Base-by-base conservation (phyloP, 75 land plant species). In the Pinus taeda region DNA sequence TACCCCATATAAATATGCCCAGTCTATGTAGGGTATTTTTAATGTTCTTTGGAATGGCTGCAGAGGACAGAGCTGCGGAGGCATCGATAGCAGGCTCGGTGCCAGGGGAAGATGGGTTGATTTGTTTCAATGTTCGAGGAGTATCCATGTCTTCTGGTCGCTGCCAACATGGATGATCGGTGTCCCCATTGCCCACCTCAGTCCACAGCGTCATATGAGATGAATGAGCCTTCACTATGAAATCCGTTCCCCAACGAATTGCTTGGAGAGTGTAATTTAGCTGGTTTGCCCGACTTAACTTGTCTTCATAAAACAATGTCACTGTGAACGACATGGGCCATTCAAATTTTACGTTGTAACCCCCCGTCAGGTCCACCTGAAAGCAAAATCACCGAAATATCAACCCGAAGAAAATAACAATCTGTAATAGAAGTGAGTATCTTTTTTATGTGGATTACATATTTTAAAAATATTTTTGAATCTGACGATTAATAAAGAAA, bases 101-200 rank as follows among this genome's bases (percentile, higher is more conserved):
- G 20, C 92, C 87, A 29, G 95, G 85, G 39, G 85, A 79, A 9
- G 74, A 71, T 71, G 84, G 49, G 1, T 78, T 65, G 3, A 89
- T 83, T 75, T 84, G 74, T 67, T 86, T 84, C 24, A 84, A 82
- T 55, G 79, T 82, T 0, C 90, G 77, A 18, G 80, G 74, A 0
- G 90, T 90, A 81, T 93, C 97, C 90, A 96, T 92, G 77, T 96
- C 98, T 75, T 96, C 98, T 4, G 95, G 93, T 36, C 98, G 66
- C 76, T 93, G 86, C 98, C 98, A 95, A 66, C 98, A 95, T 2
- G 73, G 17, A 80, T 94, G 98, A 83, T 96, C 97, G 20, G 75
- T 76, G 57, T 83, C 77, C 36, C 88, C 85, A 65, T 90, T 86
- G 58, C 84, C 92, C 20, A 90, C 89, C 76, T 82, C 85, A 22